These are phyloP conservation scores for Dendrobium officinale DNA, from an alignment of 106 monocot species.

Conservation along the genomic window DNA sequence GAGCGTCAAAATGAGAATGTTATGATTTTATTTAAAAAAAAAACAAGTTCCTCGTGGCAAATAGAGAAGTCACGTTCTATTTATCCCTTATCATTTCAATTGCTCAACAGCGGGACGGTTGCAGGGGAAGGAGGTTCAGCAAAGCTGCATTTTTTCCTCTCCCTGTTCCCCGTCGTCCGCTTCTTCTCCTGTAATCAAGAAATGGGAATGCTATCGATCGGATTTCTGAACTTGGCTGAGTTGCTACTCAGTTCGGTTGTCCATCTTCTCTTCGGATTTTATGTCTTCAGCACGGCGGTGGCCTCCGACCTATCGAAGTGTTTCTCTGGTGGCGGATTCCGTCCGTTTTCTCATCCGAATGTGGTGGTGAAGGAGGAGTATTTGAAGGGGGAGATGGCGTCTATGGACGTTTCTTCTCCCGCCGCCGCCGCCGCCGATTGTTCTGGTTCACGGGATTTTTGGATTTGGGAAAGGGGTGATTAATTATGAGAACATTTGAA, in stretches of 20 bases:
- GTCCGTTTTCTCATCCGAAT: neutral
- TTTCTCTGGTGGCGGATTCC: conserved; percentile 6
- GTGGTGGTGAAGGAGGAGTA: conserved; percentile 9
- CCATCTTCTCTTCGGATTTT: conserved; percentile 69
- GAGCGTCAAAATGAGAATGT: too few relatives aligned
- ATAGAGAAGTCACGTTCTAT: too few relatives aligned
- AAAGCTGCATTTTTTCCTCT: neutral
- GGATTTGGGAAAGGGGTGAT: conserved; percentile 87
- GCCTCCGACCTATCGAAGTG: conserved; percentile 68
- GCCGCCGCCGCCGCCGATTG: conserved; percentile 52
- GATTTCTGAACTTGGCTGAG: conserved; percentile 37
- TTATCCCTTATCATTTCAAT: too few relatives aligned
- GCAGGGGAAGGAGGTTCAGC: neutral
- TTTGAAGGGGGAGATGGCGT: conserved; percentile 6
- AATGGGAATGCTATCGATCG: conserved; percentile 31
- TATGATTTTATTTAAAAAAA: too few relatives aligned
- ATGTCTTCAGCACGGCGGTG: conserved; percentile 82
- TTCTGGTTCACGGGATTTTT: conserved; percentile 85
- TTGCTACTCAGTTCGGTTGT: conserved; percentile 55
- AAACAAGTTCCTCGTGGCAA: too few relatives aligned
- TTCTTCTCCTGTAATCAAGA: neutral
- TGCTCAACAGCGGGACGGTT: neutral
- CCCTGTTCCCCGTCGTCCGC: neutral
- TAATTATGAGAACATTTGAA: neutral
- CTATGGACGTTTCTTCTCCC: conserved; percentile 10